Evolutionary conservation across 495 filamentous ascomycete species (phyloP), one percentile per base, ranked within the genome.

Genomic region (Saxispiralis lemnorum): DNA sequence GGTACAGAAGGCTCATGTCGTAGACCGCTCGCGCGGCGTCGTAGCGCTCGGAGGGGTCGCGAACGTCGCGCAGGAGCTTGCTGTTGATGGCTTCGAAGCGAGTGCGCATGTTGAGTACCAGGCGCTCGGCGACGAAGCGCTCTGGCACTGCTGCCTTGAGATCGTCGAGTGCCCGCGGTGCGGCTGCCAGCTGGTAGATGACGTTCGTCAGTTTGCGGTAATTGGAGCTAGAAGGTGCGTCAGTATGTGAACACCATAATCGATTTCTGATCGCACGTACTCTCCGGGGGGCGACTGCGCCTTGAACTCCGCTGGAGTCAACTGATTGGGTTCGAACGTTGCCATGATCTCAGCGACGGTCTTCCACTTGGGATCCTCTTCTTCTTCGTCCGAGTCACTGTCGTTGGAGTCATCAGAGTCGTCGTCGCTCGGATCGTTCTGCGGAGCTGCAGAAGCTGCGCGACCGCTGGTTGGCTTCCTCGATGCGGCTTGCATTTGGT

Each of bases 1-100:
- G n/a, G 28, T 28, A 38, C 14, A 51, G 33, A 4, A 10, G 14
- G 7, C 33, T 21, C 6, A 38, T 31, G 12, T 24, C 35, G 35
- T 34, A 35, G 13, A 51, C 31, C 0, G 48, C 43, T 9, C 20
- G 30, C 7, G 46, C 32, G 1, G 47, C 48, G 24, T 39, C 40
- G 11, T 41, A 28, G 13, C 44, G 24, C 9, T 28, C 24, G 24
- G 24, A 28, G 5, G 7, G 14, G 16, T 43, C 19, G 17, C 11
- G 16, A 12, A 18, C 15, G 32, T 47, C 44, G 15, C 21, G n/a
- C 2, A 32, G 16, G 9, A 51, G 43, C 7, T 14, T 15, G 13
- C 18, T 7, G 14, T 11, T 13, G 31, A 51, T 46, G 18, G 20
- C n/a, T 12, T 9, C 18, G 15, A 41, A 34, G 2, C 48, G 43